phyloP scores from a whole-genome alignment of 352 stramenopile genomes.

The Phytophthora tentaculata region DNA sequence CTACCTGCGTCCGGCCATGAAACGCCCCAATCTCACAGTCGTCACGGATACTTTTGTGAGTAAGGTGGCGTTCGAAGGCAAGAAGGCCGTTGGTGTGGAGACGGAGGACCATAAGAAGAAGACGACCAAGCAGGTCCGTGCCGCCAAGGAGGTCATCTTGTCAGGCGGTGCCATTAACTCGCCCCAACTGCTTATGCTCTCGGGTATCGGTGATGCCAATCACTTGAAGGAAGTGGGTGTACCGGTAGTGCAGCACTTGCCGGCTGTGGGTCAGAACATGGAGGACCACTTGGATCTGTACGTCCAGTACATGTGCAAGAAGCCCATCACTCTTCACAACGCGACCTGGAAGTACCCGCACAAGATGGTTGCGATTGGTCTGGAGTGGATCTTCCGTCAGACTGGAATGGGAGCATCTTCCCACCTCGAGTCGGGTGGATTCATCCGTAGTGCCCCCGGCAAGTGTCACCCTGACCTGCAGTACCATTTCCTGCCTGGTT shows the following conservation, averaged over 20 bases:
- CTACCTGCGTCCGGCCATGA: conserved; percentile 77
- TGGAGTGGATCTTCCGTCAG: conserved; percentile 83
- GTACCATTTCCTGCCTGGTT: conserved; percentile 91
- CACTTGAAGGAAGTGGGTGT: conserved; percentile 81
- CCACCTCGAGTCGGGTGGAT: conserved; percentile 87
- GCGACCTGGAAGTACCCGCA: conserved; percentile 78
- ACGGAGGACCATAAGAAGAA: conserved; percentile 73
- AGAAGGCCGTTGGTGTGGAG: conserved; percentile 77
- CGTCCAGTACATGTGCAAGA: conserved; percentile 89
- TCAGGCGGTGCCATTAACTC: conserved; percentile 90
- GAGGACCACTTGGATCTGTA: conserved; percentile 91
- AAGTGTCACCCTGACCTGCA: conserved; percentile 89
- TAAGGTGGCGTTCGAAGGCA: conserved; percentile 86
- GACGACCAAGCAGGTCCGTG: conserved; percentile 51
- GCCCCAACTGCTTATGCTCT: conserved; percentile 89
- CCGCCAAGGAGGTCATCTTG: conserved; percentile 89
- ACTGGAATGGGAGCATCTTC: conserved; percentile 80
- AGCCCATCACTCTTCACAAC: conserved; percentile 91
- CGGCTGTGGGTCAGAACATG: conserved; percentile 85
- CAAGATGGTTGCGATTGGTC: conserved; percentile 84
- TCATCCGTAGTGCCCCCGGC: conserved; percentile 64
- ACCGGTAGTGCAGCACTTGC: conserved; percentile 75
- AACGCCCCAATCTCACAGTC: conserved; percentile 75
- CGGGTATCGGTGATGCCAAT: conserved; percentile 79
- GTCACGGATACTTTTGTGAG: conserved; percentile 86